Conservation (phyloP, 1,139 yeast genomes). For the Lodderomyces beijingensis region DNA sequence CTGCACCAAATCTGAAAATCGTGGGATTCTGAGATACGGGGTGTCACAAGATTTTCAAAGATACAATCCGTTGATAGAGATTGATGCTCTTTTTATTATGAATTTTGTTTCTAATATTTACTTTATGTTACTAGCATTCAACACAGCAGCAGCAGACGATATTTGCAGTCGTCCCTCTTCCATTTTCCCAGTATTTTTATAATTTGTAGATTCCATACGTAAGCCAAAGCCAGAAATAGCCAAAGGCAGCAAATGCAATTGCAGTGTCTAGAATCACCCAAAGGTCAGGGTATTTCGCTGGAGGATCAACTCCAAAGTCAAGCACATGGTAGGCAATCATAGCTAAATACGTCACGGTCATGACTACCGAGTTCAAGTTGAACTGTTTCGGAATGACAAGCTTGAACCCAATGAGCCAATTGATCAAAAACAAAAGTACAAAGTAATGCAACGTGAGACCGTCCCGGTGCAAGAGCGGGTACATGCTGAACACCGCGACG, state of each 20-base stretch:
- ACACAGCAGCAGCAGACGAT: too few species aligned
- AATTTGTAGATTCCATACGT: conserved; percentile 31
- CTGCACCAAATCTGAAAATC: too few species aligned
- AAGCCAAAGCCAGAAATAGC: conserved; percentile 75
- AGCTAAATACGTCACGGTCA: conserved; percentile 54
- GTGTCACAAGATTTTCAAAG: too few species aligned
- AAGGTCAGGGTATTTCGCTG: conserved; percentile 68
- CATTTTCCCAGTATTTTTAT: too few species aligned
- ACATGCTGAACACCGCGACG: conserved; percentile 77
- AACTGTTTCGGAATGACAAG: conserved; percentile 7
- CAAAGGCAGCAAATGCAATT: conserved; percentile 72
- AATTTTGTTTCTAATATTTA: too few species aligned
- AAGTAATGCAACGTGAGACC: conserved; percentile 68
- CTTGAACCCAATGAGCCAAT: conserved; percentile 68
- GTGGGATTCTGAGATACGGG: too few species aligned
- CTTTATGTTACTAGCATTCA: too few species aligned
- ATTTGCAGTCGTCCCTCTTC: too few species aligned
- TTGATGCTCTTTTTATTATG: too few species aligned
- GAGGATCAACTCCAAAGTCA: conserved; percentile 53
- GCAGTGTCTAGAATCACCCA: conserved; percentile 78
- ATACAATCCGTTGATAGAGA: too few species aligned
- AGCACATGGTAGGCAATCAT: conserved; percentile 49
- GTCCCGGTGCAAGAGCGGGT: conserved; percentile 82
- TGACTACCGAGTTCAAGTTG: conserved; percentile 54
- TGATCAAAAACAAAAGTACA: conserved; percentile 58